Conservation (phyloP, 78 protist genomes). For the Blattamonas nauphoetae region DNA sequence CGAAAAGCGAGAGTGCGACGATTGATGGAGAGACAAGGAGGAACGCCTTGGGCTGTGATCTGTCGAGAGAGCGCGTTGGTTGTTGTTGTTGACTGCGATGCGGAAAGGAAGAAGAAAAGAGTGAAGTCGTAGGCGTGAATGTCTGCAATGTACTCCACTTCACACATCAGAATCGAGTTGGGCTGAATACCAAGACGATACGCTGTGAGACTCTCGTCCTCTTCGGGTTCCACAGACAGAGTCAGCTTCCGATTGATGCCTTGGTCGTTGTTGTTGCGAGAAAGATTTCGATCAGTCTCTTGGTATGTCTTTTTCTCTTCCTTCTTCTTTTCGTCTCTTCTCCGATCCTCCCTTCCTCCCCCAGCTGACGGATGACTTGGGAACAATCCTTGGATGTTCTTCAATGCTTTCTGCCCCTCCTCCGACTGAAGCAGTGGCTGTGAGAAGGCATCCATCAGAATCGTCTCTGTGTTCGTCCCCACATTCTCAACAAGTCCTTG, state of each 20-base stretch:
- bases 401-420: background rate
- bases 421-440: background rate
- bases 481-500: background rate
- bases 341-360: too few relatives aligned
- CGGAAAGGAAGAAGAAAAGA: slow-evolving; percentile 16
- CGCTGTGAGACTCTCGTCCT: background rate
- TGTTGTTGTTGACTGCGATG: background rate
- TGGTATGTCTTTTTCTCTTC: background rate
- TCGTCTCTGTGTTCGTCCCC: background rate
- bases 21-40: slow-evolving; percentile 23
- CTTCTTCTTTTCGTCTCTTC: too few relatives aligned
- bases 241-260: too few relatives aligned
- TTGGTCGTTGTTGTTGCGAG: too few relatives aligned
- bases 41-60: slow-evolving; percentile 16
- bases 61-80: background rate
- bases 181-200: background rate
- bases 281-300: too few relatives aligned
- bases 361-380: background rate
- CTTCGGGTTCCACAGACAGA: background rate
- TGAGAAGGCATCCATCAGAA: background rate
- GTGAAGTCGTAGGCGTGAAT: background rate
- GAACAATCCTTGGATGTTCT: background rate
- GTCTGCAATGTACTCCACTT: background rate
- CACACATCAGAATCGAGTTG: background rate
- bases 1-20: slow-evolving; percentile 18